phyloP scores from a whole-genome alignment of 768 basidiomycete species.

The Agaricus sinodeliciosus region DNA sequence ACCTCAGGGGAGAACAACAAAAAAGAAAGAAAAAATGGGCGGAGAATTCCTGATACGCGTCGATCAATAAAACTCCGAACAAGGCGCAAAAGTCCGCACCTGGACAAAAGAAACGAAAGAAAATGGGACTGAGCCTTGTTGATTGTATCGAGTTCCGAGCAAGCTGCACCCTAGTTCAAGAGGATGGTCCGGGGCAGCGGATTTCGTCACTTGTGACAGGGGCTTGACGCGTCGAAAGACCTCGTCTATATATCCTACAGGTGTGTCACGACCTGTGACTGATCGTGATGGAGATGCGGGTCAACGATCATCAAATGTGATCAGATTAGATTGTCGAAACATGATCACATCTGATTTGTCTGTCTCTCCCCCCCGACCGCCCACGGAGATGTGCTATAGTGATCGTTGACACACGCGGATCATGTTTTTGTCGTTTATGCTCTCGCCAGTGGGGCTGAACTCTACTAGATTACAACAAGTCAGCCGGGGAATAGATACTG shows the following conservation, averaged over 20 bases:
- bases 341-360: background rate
- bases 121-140: background rate
- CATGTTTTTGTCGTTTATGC: too few species aligned
- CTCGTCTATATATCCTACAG: background rate
- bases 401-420: too few species aligned
- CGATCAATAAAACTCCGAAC: background rate
- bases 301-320: background rate
- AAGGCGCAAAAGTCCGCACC: too few species aligned
- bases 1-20: background rate
- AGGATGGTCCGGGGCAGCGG: background rate
- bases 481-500: too few species aligned
- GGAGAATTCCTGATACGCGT: background rate
- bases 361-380: too few species aligned
- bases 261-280: background rate
- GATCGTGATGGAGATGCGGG: background rate
- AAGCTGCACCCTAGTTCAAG: background rate
- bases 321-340: background rate
- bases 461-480: too few species aligned
- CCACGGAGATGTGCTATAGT: too few species aligned
- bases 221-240: background rate
- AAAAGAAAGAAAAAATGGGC: background rate
- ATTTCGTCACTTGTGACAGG: background rate
- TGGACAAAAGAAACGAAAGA: background rate
- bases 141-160: background rate
- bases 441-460: too few species aligned